Evolutionary conservation across 768 basidiomycete species (phyloP).

Genomic region (Trametes elegans): DNA sequence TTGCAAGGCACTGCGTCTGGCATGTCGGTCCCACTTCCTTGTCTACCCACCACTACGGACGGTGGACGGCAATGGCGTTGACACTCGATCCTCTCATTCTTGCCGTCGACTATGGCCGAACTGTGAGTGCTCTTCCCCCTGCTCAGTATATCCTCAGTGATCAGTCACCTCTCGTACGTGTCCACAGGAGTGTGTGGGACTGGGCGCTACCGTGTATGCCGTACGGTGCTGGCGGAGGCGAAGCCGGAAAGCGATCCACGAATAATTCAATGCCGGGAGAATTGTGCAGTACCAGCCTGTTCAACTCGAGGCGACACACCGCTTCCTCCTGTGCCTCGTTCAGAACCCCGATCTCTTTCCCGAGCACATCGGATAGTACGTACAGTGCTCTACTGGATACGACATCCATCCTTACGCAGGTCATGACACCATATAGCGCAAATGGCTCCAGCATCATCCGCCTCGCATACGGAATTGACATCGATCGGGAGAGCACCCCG

Average conservation of each 20-base stretch:
- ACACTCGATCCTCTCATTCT: conserved; percentile 30
- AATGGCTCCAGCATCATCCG: conserved; percentile 2
- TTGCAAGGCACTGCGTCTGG: too few relatives aligned
- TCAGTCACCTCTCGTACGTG: too few relatives aligned
- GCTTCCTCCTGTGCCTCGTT: neutral
- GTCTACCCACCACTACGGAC: too few relatives aligned
- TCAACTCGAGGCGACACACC: neutral
- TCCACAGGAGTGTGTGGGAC: too few relatives aligned
- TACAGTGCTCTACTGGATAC: too few relatives aligned
- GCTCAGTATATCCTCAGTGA: neutral
- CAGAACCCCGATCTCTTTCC: neutral
- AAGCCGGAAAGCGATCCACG: conserved; percentile 6
- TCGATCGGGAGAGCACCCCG: conserved; percentile 1
- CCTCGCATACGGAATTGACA: conserved; percentile 13
- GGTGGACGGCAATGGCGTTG: conserved; percentile 32
- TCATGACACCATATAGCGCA: neutral
- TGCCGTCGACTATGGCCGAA: neutral
- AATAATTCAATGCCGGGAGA: conserved; percentile 2
- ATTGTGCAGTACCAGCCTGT: neutral
- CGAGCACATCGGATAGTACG: conserved; percentile 10
- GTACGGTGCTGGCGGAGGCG: conserved; percentile 13
- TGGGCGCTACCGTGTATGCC: too few relatives aligned
- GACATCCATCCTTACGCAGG: neutral
- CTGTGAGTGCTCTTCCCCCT: neutral
- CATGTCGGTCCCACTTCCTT: too few relatives aligned